Conservation (phyloP, 208 protist species). For the Trypanosoma melophagium region DNA sequence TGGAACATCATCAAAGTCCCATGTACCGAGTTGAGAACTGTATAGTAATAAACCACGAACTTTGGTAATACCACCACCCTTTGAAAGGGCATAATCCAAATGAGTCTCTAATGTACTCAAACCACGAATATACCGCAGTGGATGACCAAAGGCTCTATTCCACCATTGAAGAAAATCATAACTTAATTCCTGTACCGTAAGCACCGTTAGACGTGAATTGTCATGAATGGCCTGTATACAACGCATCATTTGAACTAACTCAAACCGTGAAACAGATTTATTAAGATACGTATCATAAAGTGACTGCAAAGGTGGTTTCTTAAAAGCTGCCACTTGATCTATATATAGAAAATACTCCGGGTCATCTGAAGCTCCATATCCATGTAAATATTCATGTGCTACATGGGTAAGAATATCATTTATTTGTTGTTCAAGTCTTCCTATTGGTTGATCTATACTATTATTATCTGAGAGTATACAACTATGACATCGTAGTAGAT, state of each 20-base stretch:
- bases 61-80: constrained; percentile 35
- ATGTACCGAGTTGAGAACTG: constrained; percentile 83
- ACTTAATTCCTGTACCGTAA: constrained; percentile 64
- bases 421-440: constrained; percentile 37
- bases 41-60: constrained; percentile 85
- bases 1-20: constrained; percentile 86
- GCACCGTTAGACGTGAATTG: constrained; percentile 59
- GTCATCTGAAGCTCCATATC: constrained; percentile 19
- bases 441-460: constrained; percentile 27
- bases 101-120: constrained; percentile 79
- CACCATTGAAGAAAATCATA: constrained; percentile 65
- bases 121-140: constrained; percentile 77
- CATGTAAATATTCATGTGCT: constrained; percentile 32
- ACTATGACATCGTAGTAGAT: constrained; percentile 33
- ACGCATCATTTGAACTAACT: constrained; percentile 86
- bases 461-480: constrained; percentile 14
- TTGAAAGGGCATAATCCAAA: constrained; percentile 74
- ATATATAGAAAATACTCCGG: constrained; percentile 85
- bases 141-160: constrained; percentile 55
- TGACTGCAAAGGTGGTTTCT: constrained; percentile 59
- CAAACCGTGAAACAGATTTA: constrained; percentile 72
- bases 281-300: constrained; percentile 85
- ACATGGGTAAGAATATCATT: constrained; percentile 50
- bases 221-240: constrained; percentile 74
- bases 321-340: constrained; percentile 81